A percentile compares a stretch with the other conserved stretches of the same genome.
Conservation (phyloP, 2,329 filamentous ascomycete species). For the Coniella vitis region DNA sequence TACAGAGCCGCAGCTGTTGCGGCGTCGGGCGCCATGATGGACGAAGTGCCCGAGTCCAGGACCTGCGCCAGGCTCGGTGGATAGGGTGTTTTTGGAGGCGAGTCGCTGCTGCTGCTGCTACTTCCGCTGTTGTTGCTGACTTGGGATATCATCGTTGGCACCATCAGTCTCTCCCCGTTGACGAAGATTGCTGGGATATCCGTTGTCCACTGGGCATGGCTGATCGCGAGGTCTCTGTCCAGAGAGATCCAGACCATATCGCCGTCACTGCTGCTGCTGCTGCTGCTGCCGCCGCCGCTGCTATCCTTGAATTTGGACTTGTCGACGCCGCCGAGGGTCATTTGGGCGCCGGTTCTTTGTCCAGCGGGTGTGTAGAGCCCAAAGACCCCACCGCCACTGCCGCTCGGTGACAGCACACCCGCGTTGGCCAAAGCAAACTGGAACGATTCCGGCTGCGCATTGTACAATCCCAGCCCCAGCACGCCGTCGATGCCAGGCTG, state of each 20-base stretch:
- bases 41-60: constrained; percentile 26
- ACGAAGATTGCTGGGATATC: constrained; percentile 20
- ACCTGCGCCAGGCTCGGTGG: constrained; percentile 16
- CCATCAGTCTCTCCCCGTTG: constrained; percentile 17
- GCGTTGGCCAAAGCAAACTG: constrained; percentile 23
- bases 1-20: constrained; percentile 23
- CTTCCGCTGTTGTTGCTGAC: not conserved
- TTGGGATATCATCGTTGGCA: not conserved
- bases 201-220: constrained; percentile 19
- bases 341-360: constrained; percentile 18
- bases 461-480: constrained; percentile 7
- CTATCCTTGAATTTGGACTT: constrained; percentile 15
- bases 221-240: constrained; percentile 9
- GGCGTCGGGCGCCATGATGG: constrained; percentile 24
- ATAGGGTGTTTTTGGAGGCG: not conserved
- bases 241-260: constrained; percentile 20
- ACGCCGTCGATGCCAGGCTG: constrained; percentile 13
- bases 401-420: constrained; percentile 16
- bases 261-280: too few species aligned
- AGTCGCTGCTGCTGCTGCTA: constrained; percentile 7
- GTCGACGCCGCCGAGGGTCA: constrained; percentile 26
- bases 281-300: too few species aligned
- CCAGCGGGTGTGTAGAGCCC: constrained; percentile 22
- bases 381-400: constrained; percentile 20
- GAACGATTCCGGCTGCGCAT: constrained; percentile 12